Evolutionary conservation across 352 stramenopile genomes (phyloP).

Genomic region (Phytopythium oedochilum): DNA sequence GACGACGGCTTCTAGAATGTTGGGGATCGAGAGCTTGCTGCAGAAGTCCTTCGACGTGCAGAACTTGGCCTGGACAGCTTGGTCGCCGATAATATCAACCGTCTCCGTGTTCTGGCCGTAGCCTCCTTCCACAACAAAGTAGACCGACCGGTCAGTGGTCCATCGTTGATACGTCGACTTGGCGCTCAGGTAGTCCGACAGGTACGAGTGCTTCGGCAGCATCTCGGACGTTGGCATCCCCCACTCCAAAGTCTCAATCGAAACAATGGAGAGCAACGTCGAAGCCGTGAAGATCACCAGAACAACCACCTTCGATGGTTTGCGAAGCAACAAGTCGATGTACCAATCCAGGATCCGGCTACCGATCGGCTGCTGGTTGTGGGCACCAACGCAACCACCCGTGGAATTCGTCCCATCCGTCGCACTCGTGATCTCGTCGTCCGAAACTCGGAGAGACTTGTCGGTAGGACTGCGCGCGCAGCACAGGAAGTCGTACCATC

Average conservation of each 20-base stretch:
- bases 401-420: slow-evolving; percentile 25
- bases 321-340: slow-evolving; percentile 28
- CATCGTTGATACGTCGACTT: slow-evolving; percentile 15
- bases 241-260: slow-evolving; percentile 45
- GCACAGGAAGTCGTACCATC: slow-evolving; percentile 55
- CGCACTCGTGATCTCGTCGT: slow-evolving; percentile 20
- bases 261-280: slow-evolving; percentile 46
- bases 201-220: slow-evolving; percentile 53
- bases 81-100: slow-evolving; percentile 29
- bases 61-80: slow-evolving; percentile 31
- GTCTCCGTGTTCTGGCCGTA: slow-evolving; percentile 41
- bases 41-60: slow-evolving; percentile 64
- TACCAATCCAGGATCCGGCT: slow-evolving; percentile 38
- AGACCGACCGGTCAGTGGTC: slow-evolving; percentile 29
- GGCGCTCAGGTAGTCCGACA: slow-evolving; percentile 42
- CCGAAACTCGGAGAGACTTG: slow-evolving; percentile 16
- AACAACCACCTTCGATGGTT: slow-evolving; percentile 50
- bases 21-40: slow-evolving; percentile 46
- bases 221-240: slow-evolving; percentile 46
- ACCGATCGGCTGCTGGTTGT: slow-evolving; percentile 15
- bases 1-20: slow-evolving; percentile 43
- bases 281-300: slow-evolving; percentile 42
- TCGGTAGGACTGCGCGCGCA: slow-evolving; percentile 27
- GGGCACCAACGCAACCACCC: slow-evolving; percentile 13
- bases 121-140: slow-evolving; percentile 64